Percentiles rank a stretch among this genome's conserved stretches.
phyloP scores from a whole-genome alignment of 768 basidiomycete species.

The Cyclocybe cylindracea region DNA sequence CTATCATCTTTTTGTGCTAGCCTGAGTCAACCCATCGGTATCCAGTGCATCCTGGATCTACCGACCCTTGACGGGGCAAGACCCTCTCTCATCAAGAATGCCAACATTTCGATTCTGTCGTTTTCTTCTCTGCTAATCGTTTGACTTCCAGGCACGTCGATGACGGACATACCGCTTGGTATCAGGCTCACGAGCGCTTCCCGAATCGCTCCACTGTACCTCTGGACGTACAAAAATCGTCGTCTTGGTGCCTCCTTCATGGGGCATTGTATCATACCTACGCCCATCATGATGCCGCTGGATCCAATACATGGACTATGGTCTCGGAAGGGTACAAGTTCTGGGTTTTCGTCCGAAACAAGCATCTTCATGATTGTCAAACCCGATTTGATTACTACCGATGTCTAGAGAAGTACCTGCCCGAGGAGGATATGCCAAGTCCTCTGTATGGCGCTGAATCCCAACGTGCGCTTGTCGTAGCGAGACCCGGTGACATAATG shows the following conservation, averaged over 20 bases:
- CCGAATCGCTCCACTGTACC: background rate
- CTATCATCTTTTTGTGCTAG: background rate
- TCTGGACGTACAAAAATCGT: background rate
- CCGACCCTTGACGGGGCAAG: too few species aligned
- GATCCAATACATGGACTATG: constrained; percentile 2
- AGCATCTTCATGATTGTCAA: too few species aligned
- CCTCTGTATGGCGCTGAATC: background rate
- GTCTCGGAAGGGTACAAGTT: constrained; percentile 8
- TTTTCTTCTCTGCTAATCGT: too few species aligned
- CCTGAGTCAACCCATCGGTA: background rate
- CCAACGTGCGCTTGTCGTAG: background rate
- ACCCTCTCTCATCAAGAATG: too few species aligned
- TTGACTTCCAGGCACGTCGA: background rate
- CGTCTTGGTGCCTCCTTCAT: constrained; percentile 2
- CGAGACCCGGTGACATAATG: constrained; percentile 5
- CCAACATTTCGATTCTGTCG: too few species aligned
- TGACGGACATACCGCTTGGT: too few species aligned
- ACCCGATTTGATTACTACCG: too few species aligned
- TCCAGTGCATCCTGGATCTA: constrained; percentile 2
- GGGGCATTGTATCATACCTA: constrained; percentile 3
- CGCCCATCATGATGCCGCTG: constrained; percentile 12
- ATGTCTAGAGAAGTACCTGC: too few species aligned
- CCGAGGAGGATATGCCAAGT: background rate
- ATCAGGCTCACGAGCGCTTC: constrained; percentile 1
- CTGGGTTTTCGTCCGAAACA: constrained; percentile 8